Base-by-base conservation (phyloP, 305 asterid species). In the Fraxinus floribunda region DNA sequence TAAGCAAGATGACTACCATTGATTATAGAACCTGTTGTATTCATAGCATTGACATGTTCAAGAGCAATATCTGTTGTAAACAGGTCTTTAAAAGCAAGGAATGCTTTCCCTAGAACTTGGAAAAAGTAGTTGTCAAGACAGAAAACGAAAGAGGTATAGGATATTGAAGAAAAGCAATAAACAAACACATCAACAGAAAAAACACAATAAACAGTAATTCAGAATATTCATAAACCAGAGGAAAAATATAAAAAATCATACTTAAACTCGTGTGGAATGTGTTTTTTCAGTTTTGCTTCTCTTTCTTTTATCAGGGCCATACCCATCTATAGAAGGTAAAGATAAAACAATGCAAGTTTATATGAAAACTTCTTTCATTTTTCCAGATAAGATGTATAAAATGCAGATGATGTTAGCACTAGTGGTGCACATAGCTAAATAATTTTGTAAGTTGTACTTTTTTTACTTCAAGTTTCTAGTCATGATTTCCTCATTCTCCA, bases 41-140 rank as follows among this genome's bases (percentile, higher is more conserved):
- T 38, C 77, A 80, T 36, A 39, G 57, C 73, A 62, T 3, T 29
- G 10, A 71, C 7, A 32, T 29, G 36, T 36, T 34, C 30, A 52
- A 60, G 72, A 44, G 57, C 75, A 55, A 64, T 29, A 84, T 73
- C 60, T 71, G 60, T 22, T 57, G 81, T 39, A 35, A 39, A 64
- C 41, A 81, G 18, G 73, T 76, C 77, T 72, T 16, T 76, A 81
- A 49, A 29, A 41, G 70, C 35, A 15, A 78, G 46, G 38, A 68
- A 70, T 41, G 71, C 76, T 66, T 72, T 71, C 55, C 24, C 77
- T 77, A 39, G 79, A 68, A 30, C 78, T 41, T 78, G 78, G 78
- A 64, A 5, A 35, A 18, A 18, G 70, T 7, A 60, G 35, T 7
- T 64, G 73, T 34, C 73, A 3, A 64, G 73, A 64, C 34, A 20